A percentile compares a stretch with the other conserved stretches of the same genome.
phyloP scores from a whole-genome alignment of 768 basidiomycete genomes.

The Clitopilus hobsonii region DNA sequence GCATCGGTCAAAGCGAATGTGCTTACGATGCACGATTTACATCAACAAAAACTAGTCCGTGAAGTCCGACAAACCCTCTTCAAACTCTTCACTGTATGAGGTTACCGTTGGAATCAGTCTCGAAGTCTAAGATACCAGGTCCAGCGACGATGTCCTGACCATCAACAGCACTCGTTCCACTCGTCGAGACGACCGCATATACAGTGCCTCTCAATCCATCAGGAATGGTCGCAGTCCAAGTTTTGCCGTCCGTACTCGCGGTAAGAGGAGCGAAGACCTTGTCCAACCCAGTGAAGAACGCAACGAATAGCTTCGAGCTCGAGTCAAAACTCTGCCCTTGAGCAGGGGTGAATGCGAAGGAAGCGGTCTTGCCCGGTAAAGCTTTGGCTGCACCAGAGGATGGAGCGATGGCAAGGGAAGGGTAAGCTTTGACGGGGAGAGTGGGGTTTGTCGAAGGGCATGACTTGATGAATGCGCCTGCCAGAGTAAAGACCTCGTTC shows the following conservation, averaged over 20 bases:
- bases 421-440: constrained; percentile 49
- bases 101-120: constrained; percentile 10
- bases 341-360: constrained; percentile 9
- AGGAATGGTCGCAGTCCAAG: constrained; percentile 26
- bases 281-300: constrained; percentile 41
- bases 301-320: constrained; percentile 22
- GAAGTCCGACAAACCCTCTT: too few species aligned
- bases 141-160: constrained; percentile 40
- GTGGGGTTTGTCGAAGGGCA: constrained; percentile 54
- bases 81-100: constrained; percentile 7
- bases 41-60: too few species aligned
- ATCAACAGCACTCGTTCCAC: constrained; percentile 23
- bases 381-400: constrained; percentile 20
- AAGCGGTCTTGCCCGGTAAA: constrained; percentile 17
- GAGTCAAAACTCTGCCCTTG: constrained; percentile 9
- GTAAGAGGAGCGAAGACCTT: constrained; percentile 25
- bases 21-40: too few species aligned
- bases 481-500: constrained; percentile 31
- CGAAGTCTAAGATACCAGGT: constrained; percentile 28
- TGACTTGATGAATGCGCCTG: constrained; percentile 40
- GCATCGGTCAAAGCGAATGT: too few species aligned
- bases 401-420: constrained; percentile 32
- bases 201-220: constrained; percentile 35
- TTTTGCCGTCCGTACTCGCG: constrained; percentile 15
- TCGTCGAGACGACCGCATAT: constrained; percentile 42